phyloP scores from a whole-genome alignment of 768 basidiomycete species.

The Austroboletus eburneus region DNA sequence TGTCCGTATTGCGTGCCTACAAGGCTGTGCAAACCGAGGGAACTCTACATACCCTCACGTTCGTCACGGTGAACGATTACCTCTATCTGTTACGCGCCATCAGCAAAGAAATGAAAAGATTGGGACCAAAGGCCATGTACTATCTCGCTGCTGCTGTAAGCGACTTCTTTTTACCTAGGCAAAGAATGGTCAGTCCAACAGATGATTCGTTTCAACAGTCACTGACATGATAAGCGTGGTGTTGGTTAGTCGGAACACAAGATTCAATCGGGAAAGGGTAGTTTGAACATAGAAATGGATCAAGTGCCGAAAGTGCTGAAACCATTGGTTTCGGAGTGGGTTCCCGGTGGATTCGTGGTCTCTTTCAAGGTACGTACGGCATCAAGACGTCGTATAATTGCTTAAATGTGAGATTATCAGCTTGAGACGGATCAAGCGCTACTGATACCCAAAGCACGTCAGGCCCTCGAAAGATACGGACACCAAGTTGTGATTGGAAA shows the following conservation, averaged over 20 bases:
- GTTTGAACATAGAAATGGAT: conserved; percentile 94
- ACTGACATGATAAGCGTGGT: conserved; percentile 1
- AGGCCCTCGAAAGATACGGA: conserved; percentile 88
- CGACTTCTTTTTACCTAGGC: conserved; percentile 93
- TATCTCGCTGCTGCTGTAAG: conserved; percentile 98
- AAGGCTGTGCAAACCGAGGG: conserved; percentile 71
- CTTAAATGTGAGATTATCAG: conserved; percentile 38
- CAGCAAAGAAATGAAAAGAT: conserved; percentile 66
- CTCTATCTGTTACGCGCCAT: conserved; percentile 85
- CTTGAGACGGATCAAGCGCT: conserved; percentile 86
- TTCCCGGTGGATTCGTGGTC: conserved; percentile 83
- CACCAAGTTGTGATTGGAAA: conserved; percentile 98
- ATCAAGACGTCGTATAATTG: neutral
- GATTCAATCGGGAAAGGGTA: conserved; percentile 96
- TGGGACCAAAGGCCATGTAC: conserved; percentile 79
- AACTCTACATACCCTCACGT: conserved; percentile 79
- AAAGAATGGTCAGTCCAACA: conserved; percentile 71
- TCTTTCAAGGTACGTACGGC: conserved; percentile 83
- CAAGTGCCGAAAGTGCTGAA: conserved; percentile 96
- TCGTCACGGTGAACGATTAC: conserved; percentile 95
- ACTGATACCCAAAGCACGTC: conserved; percentile 86
- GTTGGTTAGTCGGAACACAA: conserved; percentile 85
- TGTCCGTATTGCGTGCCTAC: conserved; percentile 73
- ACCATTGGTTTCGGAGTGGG: conserved; percentile 94
- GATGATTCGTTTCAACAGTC: neutral